A percentile compares a stretch with the other conserved stretches of the same genome.
Conservation (phyloP, 1,284 basidiomycete genomes). For the Cryptococcus hybrid region DNA sequence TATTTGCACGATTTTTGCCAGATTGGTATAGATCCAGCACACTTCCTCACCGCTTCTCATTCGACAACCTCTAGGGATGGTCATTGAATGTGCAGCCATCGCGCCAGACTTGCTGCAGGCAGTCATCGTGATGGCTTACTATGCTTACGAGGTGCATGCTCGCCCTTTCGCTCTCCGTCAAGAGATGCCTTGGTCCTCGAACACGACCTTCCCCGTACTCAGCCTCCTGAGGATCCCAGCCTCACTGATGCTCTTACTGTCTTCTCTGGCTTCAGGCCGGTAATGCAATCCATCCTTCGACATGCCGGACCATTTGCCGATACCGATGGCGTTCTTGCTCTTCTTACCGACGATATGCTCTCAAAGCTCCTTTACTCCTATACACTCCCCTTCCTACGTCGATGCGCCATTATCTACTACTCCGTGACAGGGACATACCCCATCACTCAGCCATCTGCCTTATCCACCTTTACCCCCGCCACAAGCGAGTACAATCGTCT, state of each 20-base stretch:
- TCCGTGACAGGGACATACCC: slow-evolving; percentile 60
- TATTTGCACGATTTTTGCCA: slow-evolving; percentile 80
- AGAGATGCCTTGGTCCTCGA: slow-evolving; percentile 40
- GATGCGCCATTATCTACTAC: slow-evolving; percentile 80
- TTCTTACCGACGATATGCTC: slow-evolving; percentile 52
- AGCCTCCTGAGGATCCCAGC: slow-evolving; percentile 28
- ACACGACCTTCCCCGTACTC: slow-evolving; percentile 49
- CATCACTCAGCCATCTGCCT: slow-evolving; percentile 58
- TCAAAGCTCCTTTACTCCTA: slow-evolving; percentile 85
- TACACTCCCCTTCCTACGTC: slow-evolving; percentile 90
- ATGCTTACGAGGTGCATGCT: slow-evolving; percentile 82
- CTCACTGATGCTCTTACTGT: slow-evolving; percentile 31
- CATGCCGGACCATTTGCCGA: slow-evolving; percentile 43
- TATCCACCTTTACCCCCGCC: slow-evolving; percentile 42
- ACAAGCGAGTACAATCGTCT: slow-evolving; percentile 74
- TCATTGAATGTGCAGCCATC: slow-evolving; percentile 83
- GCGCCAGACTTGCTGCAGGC: slow-evolving; percentile 83
- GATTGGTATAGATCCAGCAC: slow-evolving; percentile 79
- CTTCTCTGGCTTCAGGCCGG: slow-evolving; percentile 34
- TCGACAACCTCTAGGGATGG: slow-evolving; percentile 79
- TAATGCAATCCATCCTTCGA: slow-evolving; percentile 49
- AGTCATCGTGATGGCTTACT: slow-evolving; percentile 80
- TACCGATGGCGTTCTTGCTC: slow-evolving; percentile 32
- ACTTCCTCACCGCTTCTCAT: slow-evolving; percentile 77
- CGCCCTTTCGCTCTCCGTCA: slow-evolving; percentile 58